Conservation (phyloP, 2,329 filamentous ascomycete genomes). For the Fusarium proliferatum region DNA sequence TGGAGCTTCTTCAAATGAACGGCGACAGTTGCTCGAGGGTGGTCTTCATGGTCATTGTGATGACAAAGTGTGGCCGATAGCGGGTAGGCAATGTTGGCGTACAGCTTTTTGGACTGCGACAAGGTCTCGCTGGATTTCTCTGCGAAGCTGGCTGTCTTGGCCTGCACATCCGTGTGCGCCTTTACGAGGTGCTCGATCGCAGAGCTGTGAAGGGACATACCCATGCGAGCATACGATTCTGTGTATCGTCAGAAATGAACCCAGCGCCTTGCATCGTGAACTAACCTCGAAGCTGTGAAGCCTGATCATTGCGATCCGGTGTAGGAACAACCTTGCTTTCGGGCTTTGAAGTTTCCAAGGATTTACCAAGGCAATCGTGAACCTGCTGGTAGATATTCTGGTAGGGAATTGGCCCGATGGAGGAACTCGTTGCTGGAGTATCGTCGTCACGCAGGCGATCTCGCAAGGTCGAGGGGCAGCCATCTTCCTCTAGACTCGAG, state of each 20-base stretch:
- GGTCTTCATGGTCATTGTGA: slow-evolving; percentile 27
- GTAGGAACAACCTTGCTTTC: background rate
- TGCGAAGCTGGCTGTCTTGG: slow-evolving; percentile 36
- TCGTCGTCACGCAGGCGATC: slow-evolving; percentile 45
- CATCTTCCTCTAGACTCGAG: slow-evolving; percentile 11
- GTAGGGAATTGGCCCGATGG: slow-evolving; percentile 1
- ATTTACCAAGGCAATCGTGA: slow-evolving; percentile 32
- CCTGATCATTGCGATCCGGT: background rate
- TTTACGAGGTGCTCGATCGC: slow-evolving; percentile 32
- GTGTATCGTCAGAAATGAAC: background rate
- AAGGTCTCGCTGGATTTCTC: slow-evolving; percentile 27
- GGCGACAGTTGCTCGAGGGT: slow-evolving; percentile 42
- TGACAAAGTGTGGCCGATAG: slow-evolving; percentile 49
- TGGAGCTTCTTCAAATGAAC: slow-evolving; percentile 43
- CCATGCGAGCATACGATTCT: slow-evolving; percentile 43
- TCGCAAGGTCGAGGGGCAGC: slow-evolving; percentile 43
- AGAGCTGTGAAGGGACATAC: slow-evolving; percentile 13
- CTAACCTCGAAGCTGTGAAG: slow-evolving; percentile 39
- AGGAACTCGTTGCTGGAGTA: slow-evolving; percentile 5
- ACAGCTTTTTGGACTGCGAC: slow-evolving; percentile 39
- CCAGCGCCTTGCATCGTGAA: fast-evolving
- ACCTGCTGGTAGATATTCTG: slow-evolving; percentile 42
- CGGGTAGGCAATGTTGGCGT: slow-evolving; percentile 48
- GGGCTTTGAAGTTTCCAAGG: background rate
- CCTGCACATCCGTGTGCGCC: slow-evolving; percentile 38